phyloP scores from a whole-genome alignment of 1,284 basidiomycete species.

The Papiliotrema fonsecae region DNA sequence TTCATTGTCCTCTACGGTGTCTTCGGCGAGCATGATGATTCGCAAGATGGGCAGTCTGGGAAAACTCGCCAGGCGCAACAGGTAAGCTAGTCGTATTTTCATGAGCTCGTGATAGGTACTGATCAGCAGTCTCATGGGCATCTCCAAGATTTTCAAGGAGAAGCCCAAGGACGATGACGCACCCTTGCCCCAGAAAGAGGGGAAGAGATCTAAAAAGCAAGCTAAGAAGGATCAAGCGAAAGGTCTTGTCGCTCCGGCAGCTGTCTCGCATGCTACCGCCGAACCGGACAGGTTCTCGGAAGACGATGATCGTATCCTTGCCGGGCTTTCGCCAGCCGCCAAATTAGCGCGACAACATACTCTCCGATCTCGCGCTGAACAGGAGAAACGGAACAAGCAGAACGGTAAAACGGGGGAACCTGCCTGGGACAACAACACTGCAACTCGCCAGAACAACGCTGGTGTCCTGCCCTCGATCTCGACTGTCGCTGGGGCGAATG shows the following conservation, averaged over 20 bases:
- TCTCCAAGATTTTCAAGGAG: constrained; percentile 92
- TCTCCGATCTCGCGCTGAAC: constrained; percentile 61
- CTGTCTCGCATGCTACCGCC: constrained; percentile 76
- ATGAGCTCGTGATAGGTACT: not conserved
- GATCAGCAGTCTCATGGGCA: constrained; percentile 68
- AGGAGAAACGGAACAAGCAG: constrained; percentile 33
- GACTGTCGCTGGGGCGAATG: constrained; percentile 28
- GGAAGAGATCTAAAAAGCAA: constrained; percentile 55
- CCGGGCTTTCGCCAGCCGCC: constrained; percentile 85
- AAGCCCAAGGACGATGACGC: constrained; percentile 62
- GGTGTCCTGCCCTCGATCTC: constrained; percentile 10
- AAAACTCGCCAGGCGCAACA: constrained; percentile 83
- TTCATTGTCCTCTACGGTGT: constrained; percentile 92
- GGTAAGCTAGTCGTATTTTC: constrained; percentile 19
- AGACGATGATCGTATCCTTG: constrained; percentile 55
- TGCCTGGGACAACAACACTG: constrained; percentile 75
- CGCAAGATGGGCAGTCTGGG: constrained; percentile 92
- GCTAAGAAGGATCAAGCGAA: constrained; percentile 51
- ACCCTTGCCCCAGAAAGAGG: constrained; percentile 48
- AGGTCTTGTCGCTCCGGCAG: constrained; percentile 61
- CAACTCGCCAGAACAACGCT: constrained; percentile 49
- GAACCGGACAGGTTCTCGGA: constrained; percentile 61
- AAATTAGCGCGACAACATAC: constrained; percentile 86
- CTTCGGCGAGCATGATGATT: constrained; percentile 93
- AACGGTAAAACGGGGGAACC: constrained; percentile 22